Evolutionary conservation across 805 yeast species (phyloP), one percentile per base, ranked within the genome.

Genomic region (Lipomyces orientalis): DNA sequence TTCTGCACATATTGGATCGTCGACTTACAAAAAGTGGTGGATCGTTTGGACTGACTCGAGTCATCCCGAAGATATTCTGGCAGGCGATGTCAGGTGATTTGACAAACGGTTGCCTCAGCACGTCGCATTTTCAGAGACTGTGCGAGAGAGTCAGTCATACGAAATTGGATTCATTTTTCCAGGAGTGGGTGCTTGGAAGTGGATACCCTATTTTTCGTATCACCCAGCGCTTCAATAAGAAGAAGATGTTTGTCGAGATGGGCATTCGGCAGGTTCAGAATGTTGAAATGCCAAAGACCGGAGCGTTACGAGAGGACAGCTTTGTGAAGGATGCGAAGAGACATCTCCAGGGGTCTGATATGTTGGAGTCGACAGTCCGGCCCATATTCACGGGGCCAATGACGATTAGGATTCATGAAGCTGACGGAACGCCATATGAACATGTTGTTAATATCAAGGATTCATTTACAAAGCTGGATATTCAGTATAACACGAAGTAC

Each of bases 351-450:
- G 70, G 66, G 3, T 69, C 52, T 16, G 61, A 52, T n/a, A 65
- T 33, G 19, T 62, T 54, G 2, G 62, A 66, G 14, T 55, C 59
- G 33, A 49, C 67, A 8, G 74, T 75, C 8, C 76, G 75, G 58
- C 77, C 80, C 0, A 84, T 88, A 1, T 91, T 93, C 75, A 85
- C 91, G 0, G 99, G 99, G 0, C 97, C 98, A 0, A 91, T 95
- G 90, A 95, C 99, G 0, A 91, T 95, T 49, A 83, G 99, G 74
- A 93, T 95, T 49, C 99, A 95, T 76, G 99, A 95, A 75, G 96
- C 97, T 0, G 98, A 95, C 78, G 99, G 99, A 8, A 92, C 98
- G 0, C 99, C 99, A 0, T 95, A 95, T 76, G 99, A 95, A 75
- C 99, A 95, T 77, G 94, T 95, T 59, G 97, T 95, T 29, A 96